These are phyloP conservation scores for Triglochin maritima DNA, from an alignment of 106 monocot genomes.

Conservation along the genomic window DNA sequence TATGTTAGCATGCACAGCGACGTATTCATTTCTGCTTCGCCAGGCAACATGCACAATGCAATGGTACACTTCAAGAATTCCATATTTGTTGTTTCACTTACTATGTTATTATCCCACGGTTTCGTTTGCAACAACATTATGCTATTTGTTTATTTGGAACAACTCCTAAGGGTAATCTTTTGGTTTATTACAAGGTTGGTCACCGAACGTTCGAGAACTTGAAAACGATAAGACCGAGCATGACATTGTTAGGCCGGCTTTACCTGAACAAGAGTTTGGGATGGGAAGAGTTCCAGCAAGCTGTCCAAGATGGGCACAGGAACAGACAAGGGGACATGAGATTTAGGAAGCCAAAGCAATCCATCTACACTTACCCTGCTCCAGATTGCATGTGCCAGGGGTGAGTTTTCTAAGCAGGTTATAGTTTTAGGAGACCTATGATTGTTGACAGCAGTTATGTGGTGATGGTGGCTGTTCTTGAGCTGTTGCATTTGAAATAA, in stretches of 20 bases:
- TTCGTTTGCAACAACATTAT: neutral
- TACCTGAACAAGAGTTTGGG: slow-evolving; percentile 62
- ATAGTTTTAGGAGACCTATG: no score
- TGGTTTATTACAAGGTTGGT: slow-evolving; percentile 21
- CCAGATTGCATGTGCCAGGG: slow-evolving; percentile 67
- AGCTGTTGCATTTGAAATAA: neutral
- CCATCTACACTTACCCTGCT: slow-evolving; percentile 70
- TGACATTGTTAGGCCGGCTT: slow-evolving; percentile 58
- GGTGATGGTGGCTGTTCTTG: neutral
- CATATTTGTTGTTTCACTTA: neutral
- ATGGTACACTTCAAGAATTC: slow-evolving; percentile 26
- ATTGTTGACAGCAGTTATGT: neutral
- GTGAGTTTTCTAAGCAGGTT: neutral
- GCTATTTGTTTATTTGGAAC: neutral
- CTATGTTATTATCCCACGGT: neutral
- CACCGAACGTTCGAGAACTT: slow-evolving; percentile 49
- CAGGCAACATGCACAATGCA: slow-evolving; percentile 92
- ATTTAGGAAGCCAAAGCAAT: slow-evolving; percentile 53
- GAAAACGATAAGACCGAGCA: slow-evolving; percentile 61
- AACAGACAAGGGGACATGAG: slow-evolving; percentile 47
- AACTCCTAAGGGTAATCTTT: neutral
- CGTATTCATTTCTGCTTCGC: slow-evolving; percentile 80
- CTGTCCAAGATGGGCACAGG: slow-evolving; percentile 45
- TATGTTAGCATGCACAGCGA: slow-evolving; percentile 83
- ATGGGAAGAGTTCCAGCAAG: slow-evolving; percentile 46